phyloP scores from a whole-genome alignment of 169 alveolate genomes.

The Cryptosporidium canis region DNA sequence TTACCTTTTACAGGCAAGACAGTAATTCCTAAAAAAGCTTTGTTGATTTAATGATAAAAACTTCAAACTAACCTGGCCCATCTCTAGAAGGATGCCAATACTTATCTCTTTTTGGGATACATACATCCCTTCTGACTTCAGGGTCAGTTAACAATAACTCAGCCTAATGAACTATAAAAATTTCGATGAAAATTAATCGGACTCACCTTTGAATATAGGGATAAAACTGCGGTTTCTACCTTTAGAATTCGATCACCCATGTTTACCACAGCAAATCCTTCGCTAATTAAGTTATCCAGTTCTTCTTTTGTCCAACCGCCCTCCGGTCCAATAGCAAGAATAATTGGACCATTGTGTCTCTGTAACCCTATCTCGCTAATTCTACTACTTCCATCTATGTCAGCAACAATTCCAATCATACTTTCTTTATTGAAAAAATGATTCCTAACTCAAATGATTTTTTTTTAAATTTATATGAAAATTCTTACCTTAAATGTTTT shows the following conservation, averaged over 20 bases:
- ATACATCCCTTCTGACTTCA: background rate
- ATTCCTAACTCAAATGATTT: background rate
- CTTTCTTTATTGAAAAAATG: background rate
- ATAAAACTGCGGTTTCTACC: constrained; percentile 50
- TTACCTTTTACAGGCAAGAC: constrained; percentile 37
- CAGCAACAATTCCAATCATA: constrained; percentile 66
- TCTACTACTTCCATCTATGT: constrained; percentile 1
- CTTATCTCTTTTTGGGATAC: constrained; percentile 14
- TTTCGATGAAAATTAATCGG: background rate
- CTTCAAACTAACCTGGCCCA: constrained; percentile 36
- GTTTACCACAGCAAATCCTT: constrained; percentile 20
- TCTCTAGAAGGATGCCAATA: constrained; percentile 13
- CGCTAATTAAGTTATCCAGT: constrained; percentile 39
- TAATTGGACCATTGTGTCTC: constrained; percentile 75
- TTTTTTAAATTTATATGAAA: background rate
- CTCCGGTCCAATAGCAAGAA: constrained; percentile 83
- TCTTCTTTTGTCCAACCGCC: constrained; percentile 83
- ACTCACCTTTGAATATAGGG: constrained; percentile 54
- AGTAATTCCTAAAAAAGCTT: constrained; percentile 1
- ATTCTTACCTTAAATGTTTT: constrained; percentile 46
- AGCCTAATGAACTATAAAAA: background rate
- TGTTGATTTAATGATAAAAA: background rate
- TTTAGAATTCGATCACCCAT: constrained; percentile 41
- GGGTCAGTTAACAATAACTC: constrained; percentile 46
- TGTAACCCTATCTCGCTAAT: constrained; percentile 51